phyloP scores from a whole-genome alignment of 2,329 filamentous ascomycete genomes.

The Emydomyces testavorans region DNA sequence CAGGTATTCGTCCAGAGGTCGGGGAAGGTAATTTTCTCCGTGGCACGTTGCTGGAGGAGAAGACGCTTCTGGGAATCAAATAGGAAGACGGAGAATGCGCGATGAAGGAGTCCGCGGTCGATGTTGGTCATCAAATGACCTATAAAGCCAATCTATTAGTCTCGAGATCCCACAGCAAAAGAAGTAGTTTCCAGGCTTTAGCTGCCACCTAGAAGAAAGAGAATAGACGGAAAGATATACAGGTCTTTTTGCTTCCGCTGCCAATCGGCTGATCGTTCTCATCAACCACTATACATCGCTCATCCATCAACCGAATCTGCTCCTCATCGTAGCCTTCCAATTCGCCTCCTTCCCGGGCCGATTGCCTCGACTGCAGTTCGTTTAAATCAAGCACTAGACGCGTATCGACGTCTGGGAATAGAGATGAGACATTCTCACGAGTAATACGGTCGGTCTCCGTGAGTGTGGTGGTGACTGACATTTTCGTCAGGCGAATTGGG shows the following conservation, averaged over 20 bases:
- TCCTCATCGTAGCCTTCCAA: slow-evolving; percentile 91
- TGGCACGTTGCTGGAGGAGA: slow-evolving; percentile 85
- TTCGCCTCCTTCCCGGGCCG: slow-evolving; percentile 49
- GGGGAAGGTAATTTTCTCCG: slow-evolving; percentile 97
- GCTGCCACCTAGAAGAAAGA: neutral
- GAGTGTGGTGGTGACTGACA: slow-evolving; percentile 35
- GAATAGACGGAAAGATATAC: slow-evolving; percentile 40
- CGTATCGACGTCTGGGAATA: slow-evolving; percentile 74
- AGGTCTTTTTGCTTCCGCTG: slow-evolving; percentile 94
- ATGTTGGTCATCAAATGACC: slow-evolving; percentile 99
- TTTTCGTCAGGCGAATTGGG: too few species aligned
- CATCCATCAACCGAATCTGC: slow-evolving; percentile 96
- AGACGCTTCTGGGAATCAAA: slow-evolving; percentile 90
- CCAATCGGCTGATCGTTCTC: slow-evolving; percentile 87
- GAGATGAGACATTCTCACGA: slow-evolving; percentile 69
- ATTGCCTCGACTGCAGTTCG: slow-evolving; percentile 31
- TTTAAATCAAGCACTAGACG: slow-evolving; percentile 43
- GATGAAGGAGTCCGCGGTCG: slow-evolving; percentile 85
- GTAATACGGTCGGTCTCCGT: slow-evolving; percentile 55
- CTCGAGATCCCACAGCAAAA: slow-evolving; percentile 1
- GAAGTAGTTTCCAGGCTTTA: neutral
- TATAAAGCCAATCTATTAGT: slow-evolving; percentile 30
- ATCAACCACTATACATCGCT: slow-evolving; percentile 94
- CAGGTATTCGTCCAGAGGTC: slow-evolving; percentile 99
- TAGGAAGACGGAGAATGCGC: slow-evolving; percentile 94